phyloP scores from a whole-genome alignment of 2,329 filamentous ascomycete species.

The Colletotrichum lindemuthianum region DNA sequence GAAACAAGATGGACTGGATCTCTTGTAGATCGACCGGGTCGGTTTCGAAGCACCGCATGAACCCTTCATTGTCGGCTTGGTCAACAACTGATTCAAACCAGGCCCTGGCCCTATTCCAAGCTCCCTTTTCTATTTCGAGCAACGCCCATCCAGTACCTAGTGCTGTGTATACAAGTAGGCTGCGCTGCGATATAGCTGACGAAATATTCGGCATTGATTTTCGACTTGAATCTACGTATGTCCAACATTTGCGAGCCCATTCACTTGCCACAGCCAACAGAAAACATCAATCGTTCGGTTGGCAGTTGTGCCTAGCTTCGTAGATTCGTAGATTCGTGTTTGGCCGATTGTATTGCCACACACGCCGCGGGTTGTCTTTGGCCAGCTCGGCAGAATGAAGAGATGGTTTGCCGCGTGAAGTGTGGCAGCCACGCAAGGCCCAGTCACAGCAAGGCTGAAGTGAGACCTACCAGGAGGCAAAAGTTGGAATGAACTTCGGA shows the following conservation, averaged over 20 bases:
- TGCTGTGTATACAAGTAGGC: too few relatives aligned
- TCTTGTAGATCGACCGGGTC: constrained; percentile 35
- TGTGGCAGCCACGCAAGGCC: constrained; percentile 26
- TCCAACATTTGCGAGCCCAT: too few relatives aligned
- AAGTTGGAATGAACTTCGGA: constrained; percentile 15
- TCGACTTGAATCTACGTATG: too few relatives aligned
- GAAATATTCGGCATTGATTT: too few relatives aligned
- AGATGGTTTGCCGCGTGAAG: constrained; percentile 5
- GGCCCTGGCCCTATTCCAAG: constrained; percentile 14
- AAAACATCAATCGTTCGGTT: too few relatives aligned
- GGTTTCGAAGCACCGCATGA: constrained; percentile 32
- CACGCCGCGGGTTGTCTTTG: constrained; percentile 3
- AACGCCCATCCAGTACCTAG: too few relatives aligned
- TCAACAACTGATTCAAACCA: constrained; percentile 22
- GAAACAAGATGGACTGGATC: constrained; percentile 35
- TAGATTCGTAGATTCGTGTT: too few relatives aligned
- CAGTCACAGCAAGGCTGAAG: constrained; percentile 22
- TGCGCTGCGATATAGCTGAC: too few relatives aligned
- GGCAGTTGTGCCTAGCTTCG: too few relatives aligned
- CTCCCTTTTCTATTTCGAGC: constrained; percentile 25
- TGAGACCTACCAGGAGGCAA: constrained; percentile 14
- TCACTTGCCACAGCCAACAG: too few relatives aligned
- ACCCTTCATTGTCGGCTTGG: constrained; percentile 8
- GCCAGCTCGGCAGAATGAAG: background rate
- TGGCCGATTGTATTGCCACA: background rate